A percentile compares a stretch with the other conserved stretches of the same genome.
phyloP scores from a whole-genome alignment of 306 rosid genomes.

The Trifolium subterraneum region DNA sequence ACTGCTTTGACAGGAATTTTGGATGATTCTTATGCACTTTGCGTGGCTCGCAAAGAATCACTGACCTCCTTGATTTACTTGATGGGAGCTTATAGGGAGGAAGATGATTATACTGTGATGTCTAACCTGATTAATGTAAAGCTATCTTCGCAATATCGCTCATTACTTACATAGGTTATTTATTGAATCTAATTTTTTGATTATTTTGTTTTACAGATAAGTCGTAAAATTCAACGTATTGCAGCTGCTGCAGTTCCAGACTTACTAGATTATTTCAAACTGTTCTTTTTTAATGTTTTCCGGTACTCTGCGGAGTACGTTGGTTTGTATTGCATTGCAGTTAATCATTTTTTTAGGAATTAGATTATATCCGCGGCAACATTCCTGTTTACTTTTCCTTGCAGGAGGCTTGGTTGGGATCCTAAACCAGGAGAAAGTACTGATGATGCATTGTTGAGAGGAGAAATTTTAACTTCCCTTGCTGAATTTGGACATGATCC shows the following conservation, averaged over 20 bases:
- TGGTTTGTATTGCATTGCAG: constrained; percentile 11
- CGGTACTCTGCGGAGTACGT: constrained; percentile 85
- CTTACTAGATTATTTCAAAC: constrained; percentile 57
- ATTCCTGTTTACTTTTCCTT: constrained; percentile 38
- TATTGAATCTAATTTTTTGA: constrained; percentile 42
- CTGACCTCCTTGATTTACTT: constrained; percentile 74
- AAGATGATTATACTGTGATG: constrained; percentile 82
- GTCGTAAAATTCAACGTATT: constrained; percentile 58
- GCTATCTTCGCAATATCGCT: constrained; percentile 39
- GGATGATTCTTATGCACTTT: constrained; percentile 89
- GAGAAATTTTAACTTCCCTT: constrained; percentile 86
- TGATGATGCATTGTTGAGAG: constrained; percentile 93
- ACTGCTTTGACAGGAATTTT: constrained; percentile 69
- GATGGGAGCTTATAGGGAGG: constrained; percentile 82
- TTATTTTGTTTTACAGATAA: constrained; percentile 57
- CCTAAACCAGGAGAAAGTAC: constrained; percentile 64
- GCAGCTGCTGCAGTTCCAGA: constrained; percentile 86
- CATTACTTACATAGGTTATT: constrained; percentile 27
- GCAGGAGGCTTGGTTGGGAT: constrained; percentile 96
- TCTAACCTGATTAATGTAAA: constrained; percentile 81
- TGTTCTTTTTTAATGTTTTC: constrained; percentile 65
- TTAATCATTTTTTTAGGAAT: constrained; percentile 23
- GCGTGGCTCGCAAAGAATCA: constrained; percentile 76
- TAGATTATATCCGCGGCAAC: constrained; percentile 15
- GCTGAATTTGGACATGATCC: constrained; percentile 70